Evolutionary conservation across 805 yeast genomes (phyloP), one percentile per base, ranked within the genome.

Genomic region (Metschnikowia hibisci): DNA sequence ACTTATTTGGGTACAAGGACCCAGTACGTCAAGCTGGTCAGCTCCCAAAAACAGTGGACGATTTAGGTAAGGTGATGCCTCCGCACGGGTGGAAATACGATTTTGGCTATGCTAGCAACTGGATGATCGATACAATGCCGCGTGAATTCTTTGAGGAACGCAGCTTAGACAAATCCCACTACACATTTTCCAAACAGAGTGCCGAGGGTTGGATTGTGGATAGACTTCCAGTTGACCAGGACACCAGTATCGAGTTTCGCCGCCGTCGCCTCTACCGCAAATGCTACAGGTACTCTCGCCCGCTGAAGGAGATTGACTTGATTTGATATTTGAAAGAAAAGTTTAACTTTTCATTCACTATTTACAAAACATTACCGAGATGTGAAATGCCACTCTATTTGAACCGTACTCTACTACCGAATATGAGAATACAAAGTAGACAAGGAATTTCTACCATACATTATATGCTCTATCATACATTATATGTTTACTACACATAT

Each of bases 11-110:
- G 44, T 57, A 60, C 14, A 61, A 62, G 18, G 80, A 81, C 48
- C 57, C 66, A 4, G 61, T 46, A 16, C 50, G 76, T 41, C 37
- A 55, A 4, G 55, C 71, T 1, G 71, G 73, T 39, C 76, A 73
- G 44, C 71, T 77, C 9, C 96, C 96, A 1, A 73, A 74, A 2
- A 95, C 95, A 0, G 79, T 79, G 0, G 60, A 66, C 14, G 63
- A 64, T 27, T 56, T 89, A 15, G 64, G 69, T 2, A 78, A 80
- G 16, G 77, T 89, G 1, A 52, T 57, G 22, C 82, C 95, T 1
- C 96, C 96, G 1, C 48, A 57, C 9, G 81, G 80, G 11, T 89
- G 96, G 96, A 69, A 71, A 45, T 89, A 80, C 58, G 82, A 78
- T 45, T 63, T 62, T 50, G 70, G 66, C 5, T 62, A 64, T 22